Evolutionary conservation across 1,139 yeast genomes (phyloP), one percentile per base, ranked within the genome.

Genomic region (Suhomyces anneliseae): DNA sequence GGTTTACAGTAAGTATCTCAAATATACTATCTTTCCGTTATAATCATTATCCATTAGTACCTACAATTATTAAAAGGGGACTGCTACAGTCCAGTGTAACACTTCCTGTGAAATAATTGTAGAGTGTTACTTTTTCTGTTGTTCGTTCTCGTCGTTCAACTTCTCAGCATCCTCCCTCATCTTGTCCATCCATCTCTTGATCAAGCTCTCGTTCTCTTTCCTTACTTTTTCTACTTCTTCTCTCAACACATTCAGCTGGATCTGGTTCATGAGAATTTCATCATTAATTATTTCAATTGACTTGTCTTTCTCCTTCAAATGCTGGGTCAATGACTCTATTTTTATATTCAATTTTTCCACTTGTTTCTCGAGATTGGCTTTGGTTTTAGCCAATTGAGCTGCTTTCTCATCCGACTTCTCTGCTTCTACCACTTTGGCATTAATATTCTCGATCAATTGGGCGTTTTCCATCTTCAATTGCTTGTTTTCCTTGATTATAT

Each of bases 201-300:
- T 76, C 53, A 85, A 69, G 15, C 65, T 64, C 26, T 77, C 76
- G 56, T 85, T 83, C 53, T 85, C 90, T 12, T 53, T 54, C 39
- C 68, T 67, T 34, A 81, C 61, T 24, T 61, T 58, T 5, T 57
- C 59, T n/a, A 77, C 63, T 49, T 69, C 70, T 6, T 76, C 77
- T 35, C 71, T 78, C 41, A 85, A 64, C 26, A 88, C 76, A 54
- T 86, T 87, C 52, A 81, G 78, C 61, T 87, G 95, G 44, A 90
- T 83, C 57, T 83, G 87, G 43, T 78, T 68, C 27, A 89, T 80
- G 40, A 90, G 70, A 12, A 85, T 66, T 55, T 87, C 95, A 61
- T 89, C 95, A 54, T 87, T 85, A 38, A 85, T 68, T 12, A 77
- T 68, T 54, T 85, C 90, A 26, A 83, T 72, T 11, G 83, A 76